Percentiles rank a stretch among this genome's conserved stretches.
Evolutionary conservation across 495 filamentous ascomycete species (phyloP).

Genomic region (Ascobolus immersus): DNA sequence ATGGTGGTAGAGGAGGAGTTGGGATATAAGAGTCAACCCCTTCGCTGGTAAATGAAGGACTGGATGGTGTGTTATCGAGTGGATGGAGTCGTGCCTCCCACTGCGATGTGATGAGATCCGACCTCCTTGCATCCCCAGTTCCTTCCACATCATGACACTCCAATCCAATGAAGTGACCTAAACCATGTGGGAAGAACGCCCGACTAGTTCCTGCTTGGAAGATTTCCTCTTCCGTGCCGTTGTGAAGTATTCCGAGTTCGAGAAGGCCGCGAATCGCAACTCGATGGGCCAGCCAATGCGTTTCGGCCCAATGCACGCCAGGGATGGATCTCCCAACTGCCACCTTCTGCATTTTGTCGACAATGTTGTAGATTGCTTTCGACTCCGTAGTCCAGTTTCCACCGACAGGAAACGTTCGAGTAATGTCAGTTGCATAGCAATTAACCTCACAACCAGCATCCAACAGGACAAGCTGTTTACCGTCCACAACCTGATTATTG

Average conservation of each 20-base stretch:
- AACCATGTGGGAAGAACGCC: constrained; percentile 78
- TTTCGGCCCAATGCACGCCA: constrained; percentile 37
- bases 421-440: constrained; percentile 79
- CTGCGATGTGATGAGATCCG: constrained; percentile 6
- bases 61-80: no score
- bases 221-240: constrained; percentile 37
- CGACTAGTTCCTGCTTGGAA: constrained; percentile 37
- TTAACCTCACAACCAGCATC: constrained; percentile 70
- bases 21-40: no score
- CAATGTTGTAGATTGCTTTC: constrained; percentile 43
- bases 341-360: constrained; percentile 58
- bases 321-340: constrained; percentile 41
- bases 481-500: constrained; percentile 44
- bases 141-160: constrained; percentile 65
- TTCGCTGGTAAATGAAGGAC: not conserved
- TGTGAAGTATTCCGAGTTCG: constrained; percentile 36
- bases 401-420: constrained; percentile 55
- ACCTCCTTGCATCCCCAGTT: constrained; percentile 19
- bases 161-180: constrained; percentile 71
- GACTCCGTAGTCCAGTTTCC: constrained; percentile 40
- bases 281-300: constrained; percentile 44
- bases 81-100: not conserved
- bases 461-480: constrained; percentile 45
- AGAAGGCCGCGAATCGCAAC: constrained; percentile 48
- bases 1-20: no score